These are phyloP conservation scores for Epithemia pelagica DNA, from an alignment of 108 stramenopile genomes.

Conservation along the genomic window DNA sequence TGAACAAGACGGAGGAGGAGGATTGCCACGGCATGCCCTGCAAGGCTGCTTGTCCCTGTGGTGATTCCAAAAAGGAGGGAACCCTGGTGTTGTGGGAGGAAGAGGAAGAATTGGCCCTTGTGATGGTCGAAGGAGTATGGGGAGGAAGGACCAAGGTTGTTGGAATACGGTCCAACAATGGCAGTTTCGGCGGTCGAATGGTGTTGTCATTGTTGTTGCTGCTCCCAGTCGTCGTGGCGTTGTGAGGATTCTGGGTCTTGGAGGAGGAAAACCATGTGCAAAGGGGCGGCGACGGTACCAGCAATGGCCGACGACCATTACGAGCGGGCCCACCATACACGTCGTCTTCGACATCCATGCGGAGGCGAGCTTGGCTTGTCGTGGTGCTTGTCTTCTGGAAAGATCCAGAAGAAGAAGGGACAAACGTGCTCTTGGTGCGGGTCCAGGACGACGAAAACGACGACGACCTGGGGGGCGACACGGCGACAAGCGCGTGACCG, in stretches of 20 bases:
- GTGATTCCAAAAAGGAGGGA: too few relatives aligned
- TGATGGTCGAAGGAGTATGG: background rate
- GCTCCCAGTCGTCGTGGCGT: too few relatives aligned
- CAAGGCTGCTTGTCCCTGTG: background rate
- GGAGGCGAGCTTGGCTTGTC: too few relatives aligned
- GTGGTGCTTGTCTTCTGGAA: too few relatives aligned
- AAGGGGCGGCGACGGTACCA: too few relatives aligned
- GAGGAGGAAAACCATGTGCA: too few relatives aligned
- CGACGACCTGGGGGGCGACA: background rate
- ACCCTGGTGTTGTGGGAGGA: background rate
- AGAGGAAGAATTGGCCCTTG: background rate
- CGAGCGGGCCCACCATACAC: too few relatives aligned
- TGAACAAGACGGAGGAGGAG: slow-evolving; percentile 33
- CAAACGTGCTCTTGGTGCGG: too few relatives aligned
- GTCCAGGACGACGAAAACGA: too few relatives aligned
- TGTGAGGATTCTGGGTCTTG: too few relatives aligned
- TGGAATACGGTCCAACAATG: background rate
- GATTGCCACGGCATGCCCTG: slow-evolving; percentile 24
- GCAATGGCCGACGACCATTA: too few relatives aligned
- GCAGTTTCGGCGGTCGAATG: background rate
- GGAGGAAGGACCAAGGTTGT: background rate
- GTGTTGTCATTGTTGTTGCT: background rate
- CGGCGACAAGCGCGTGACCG: background rate
- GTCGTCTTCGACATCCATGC: too few relatives aligned
- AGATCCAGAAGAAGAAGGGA: background rate